Evolutionary conservation across 2,329 filamentous ascomycete genomes (phyloP).

Genomic region (Helicocarpus griseus): DNA sequence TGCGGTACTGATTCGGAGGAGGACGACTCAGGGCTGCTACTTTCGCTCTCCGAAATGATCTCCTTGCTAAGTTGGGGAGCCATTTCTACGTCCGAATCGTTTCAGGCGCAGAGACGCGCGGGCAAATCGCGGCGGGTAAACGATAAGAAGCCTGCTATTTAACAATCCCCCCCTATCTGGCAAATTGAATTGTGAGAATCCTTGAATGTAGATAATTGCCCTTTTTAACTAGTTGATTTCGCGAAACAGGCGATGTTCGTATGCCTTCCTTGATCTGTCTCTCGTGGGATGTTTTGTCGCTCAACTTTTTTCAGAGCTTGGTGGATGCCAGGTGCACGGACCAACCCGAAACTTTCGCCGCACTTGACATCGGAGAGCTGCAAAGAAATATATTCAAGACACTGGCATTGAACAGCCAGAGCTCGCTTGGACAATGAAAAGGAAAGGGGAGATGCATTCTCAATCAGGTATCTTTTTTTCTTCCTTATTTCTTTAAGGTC

Average conservation of each 20-base stretch:
- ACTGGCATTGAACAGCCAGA: background rate
- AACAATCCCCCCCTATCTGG: too few relatives aligned
- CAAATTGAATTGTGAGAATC: background rate
- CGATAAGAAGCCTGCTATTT: background rate
- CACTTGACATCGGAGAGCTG: background rate
- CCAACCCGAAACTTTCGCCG: background rate
- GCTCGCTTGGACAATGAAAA: conserved; percentile 6
- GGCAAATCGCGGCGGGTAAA: background rate
- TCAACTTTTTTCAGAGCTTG: conserved; percentile 4
- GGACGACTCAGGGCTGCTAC: conserved; percentile 6
- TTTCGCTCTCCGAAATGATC: conserved; percentile 15
- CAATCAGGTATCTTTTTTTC: conserved; percentile 5
- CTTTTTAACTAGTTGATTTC: background rate
- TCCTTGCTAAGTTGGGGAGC: conserved; percentile 18
- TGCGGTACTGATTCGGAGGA: conserved; percentile 5
- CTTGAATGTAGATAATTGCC: background rate
- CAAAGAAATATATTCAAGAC: background rate
- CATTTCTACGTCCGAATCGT: conserved; percentile 12
- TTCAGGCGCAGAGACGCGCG: conserved; percentile 2
- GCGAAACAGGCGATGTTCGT: background rate
- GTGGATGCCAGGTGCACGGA: conserved; percentile 5
- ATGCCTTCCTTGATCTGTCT: background rate
- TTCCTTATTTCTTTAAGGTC: background rate
- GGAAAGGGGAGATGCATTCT: conserved; percentile 7
- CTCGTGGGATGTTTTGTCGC: conserved; percentile 1